Percentiles rank a stretch among this genome's conserved stretches.
Evolutionary conservation across 164 flowering plant species (phyloP).

Genomic region (Euptelea pleiosperma): DNA sequence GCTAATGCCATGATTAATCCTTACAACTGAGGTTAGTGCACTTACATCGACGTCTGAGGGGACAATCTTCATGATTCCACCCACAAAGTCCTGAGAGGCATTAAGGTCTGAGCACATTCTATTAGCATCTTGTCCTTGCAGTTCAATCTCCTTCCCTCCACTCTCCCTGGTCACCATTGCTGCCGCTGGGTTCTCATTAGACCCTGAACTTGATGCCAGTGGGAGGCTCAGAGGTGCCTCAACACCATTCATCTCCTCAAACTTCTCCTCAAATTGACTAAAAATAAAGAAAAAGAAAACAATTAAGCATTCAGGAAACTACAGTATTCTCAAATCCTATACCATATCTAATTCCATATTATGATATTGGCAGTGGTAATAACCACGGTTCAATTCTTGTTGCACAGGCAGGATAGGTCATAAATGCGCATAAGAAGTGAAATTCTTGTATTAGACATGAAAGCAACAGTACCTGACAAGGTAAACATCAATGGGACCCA

Average conservation of each 20-base stretch:
- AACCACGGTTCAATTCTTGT: background rate
- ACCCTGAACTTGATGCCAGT: conserved; percentile 39
- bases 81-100: conserved; percentile 69
- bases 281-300: conserved; percentile 1
- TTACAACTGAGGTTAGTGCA: background rate
- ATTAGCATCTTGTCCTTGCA: conserved; percentile 40
- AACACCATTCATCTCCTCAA: conserved; percentile 68
- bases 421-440: background rate
- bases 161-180: conserved; percentile 25
- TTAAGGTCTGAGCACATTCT: conserved; percentile 42
- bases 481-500: conserved; percentile 97
- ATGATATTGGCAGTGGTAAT: background rate
- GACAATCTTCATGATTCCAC: conserved; percentile 91
- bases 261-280: conserved; percentile 88
- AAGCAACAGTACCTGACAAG: conserved; percentile 69
- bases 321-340: too few species aligned
- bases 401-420: background rate
- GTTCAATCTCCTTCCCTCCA: conserved; percentile 40
- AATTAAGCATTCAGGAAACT: too few species aligned
- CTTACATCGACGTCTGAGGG: conserved; percentile 90
- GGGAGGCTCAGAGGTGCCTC: conserved; percentile 43
- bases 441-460: background rate
- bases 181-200: conserved; percentile 29
- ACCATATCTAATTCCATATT: too few species aligned
- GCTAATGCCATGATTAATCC: too few species aligned